Evolutionary conservation across 169 alveolate species (phyloP), one percentile per base, ranked within the genome.

Genomic region (Blepharisma undulans): DNA sequence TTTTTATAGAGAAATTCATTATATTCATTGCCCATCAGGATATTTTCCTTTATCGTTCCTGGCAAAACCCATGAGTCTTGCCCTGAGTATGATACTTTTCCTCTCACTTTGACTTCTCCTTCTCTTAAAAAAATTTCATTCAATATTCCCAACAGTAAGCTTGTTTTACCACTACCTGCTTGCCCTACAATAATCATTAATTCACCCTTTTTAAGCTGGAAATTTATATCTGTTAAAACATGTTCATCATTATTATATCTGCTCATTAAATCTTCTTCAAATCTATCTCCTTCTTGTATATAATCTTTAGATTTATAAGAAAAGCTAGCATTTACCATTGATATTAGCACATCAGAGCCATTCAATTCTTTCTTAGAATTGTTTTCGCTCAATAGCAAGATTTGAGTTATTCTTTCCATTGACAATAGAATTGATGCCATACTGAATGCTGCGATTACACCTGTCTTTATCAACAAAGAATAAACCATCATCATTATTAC

Each of bases 31-130:
- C 99, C 99, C 92, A 98, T 97, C 29, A 98, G 93, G 22, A 98
- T 97, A 90, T 98, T 98, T 34, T 97, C 97, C 87, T 95, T 95
- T 30, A 98, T 92, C 0, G 98, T 94, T 34, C 96, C 98, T 71
- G 97, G 93, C 78, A 97, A 94, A 27, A 98, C 96, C 95, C 97
- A 96, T 0, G 99, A 98, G 18, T 96, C 96, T 87, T 97, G 95
- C 66, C 95, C 96, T n/a, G 93, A 95, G 36, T 88, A 92, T 16
- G 96, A 94, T 36, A 92, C 61, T 5, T 27, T 32, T 25, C 94
- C 94, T 16, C 29, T 76, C 32, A 61, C 29, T 6, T 25, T 33
- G n/a, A 92, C 72, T 22, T 80, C 66, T 12, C 94, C 94, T 36
- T 79, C 71, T 27, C 8, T 30, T 14, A 85, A 89, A n/a, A 78